Base-by-base conservation (phyloP, 2,329 filamentous ascomycete genomes). In the Alternaria brassicae region DNA sequence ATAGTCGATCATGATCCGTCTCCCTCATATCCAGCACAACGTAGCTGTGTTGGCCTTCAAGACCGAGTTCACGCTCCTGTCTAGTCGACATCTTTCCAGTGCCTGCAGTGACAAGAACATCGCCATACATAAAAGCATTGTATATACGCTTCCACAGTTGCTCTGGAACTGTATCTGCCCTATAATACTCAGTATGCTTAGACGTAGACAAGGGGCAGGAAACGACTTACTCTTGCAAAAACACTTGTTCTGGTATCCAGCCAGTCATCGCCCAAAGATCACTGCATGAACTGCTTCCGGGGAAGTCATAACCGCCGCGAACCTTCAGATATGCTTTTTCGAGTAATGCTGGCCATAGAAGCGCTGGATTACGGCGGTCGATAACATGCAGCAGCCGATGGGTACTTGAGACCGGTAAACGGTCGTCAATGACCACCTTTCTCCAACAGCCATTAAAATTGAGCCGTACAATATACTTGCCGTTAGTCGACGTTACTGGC, bases 271-370 rank as follows among this genome's bases (percentile, higher is more conserved):
- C 90, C 87, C 92, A 96, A 4, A 99, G 80, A 77, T 99, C 95
- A 2, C 94, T 98, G 10, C 92, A 93, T 1, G 94, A 98, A 76
- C 98, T 98, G 72, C 95, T 98, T 7, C 95, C 95, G 0, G 95
- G 94, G 66, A 99, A 99, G 72, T 99, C 93, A 75, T 99, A 99
- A 32, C 95, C 95, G 27, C 95, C 95, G 56, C 94, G 87, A 10
- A 98, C 88, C 80, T 98, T 99, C 1, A 99, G 82, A 69, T 99
- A 99, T 0, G 95, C 95, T 74, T 99, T 99, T 75, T 99, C 95
- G 15, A 98, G 81, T 4, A 99, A 83, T 2, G 94, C 93, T 6
- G 95, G 95, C 93, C 94, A 98, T 13, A 98, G 80, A 13, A 96
- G 82, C n/a, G 81, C 83, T 4, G 91, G 90, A 64, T 97, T 93